Evolutionary conservation across 2,329 filamentous ascomycete species (phyloP).

Genomic region (Pestalotiopsis sp.): DNA sequence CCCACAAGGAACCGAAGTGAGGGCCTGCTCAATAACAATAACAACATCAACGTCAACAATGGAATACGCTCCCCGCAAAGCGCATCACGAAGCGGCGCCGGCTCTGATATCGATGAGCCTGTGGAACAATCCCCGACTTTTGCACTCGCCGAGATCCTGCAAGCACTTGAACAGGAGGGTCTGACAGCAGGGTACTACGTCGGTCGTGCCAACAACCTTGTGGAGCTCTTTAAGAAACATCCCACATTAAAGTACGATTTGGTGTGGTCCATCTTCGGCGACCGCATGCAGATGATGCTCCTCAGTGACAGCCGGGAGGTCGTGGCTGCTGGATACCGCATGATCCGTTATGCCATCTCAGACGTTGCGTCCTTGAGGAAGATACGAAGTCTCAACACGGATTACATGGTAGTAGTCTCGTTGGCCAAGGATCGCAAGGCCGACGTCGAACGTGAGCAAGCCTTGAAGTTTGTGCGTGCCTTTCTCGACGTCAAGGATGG

Average conservation of each 20-base stretch:
- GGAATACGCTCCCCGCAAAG: conserved; percentile 61
- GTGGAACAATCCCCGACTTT: conserved; percentile 79
- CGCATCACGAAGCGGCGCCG: conserved; percentile 55
- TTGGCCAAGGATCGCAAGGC: conserved; percentile 95
- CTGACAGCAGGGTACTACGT: conserved; percentile 96
- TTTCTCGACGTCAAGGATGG: conserved; percentile 96
- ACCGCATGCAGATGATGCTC: conserved; percentile 93
- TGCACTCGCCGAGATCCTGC: conserved; percentile 84
- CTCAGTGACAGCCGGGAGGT: conserved; percentile 95
- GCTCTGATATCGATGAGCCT: conserved; percentile 67
- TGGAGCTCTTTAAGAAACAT: conserved; percentile 94
- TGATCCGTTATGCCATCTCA: conserved; percentile 92
- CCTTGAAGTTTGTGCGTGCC: conserved; percentile 91
- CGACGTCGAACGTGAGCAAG: conserved; percentile 96
- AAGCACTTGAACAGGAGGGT: conserved; percentile 84
- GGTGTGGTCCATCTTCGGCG: conserved; percentile 92
- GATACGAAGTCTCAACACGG: conserved; percentile 85
- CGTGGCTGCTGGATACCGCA: conserved; percentile 89
- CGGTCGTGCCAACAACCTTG: conserved; percentile 84
- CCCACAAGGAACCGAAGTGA: conserved; percentile 58
- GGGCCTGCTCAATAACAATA: conserved; percentile 32
- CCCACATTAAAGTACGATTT: conserved; percentile 95
- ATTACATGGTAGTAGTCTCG: conserved; percentile 88
- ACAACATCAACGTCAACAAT: conserved; percentile 34
- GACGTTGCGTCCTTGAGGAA: conserved; percentile 87